Base-by-base conservation (phyloP, 257 asterid genomes). In the Lithospermum erythrorhizon region DNA sequence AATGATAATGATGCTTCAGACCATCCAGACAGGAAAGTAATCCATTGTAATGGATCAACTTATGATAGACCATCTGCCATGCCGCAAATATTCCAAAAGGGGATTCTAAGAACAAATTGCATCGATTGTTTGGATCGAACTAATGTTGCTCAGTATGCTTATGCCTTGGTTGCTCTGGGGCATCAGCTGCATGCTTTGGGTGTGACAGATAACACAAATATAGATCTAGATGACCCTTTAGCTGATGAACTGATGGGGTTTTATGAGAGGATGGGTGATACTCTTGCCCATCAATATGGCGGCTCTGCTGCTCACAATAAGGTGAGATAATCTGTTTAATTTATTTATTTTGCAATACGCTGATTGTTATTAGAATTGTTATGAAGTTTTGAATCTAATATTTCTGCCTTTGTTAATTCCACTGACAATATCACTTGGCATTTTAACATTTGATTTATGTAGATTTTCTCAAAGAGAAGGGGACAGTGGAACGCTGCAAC, bases 241-340 rank as follows among this genome's bases (percentile, higher is more conserved):
- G 98, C 98, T 59, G 96, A 83, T 55, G 94, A 85, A 70, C 72
- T 90, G 66, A 90, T 90, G 98, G 77, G 84, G 18, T 78, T 82
- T 69, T 93, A 93, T 75, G 99, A 93, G 79, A 89, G 77, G 70
- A 93, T 93, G 99, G 99, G 99, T 55, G 99, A 93, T 72, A 93
- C 99, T 67, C 97, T 93, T 74, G 96, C 99, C 29, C 96, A 86
- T 73, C 99, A 93, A 27, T 93, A 93, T 66, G 97, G 97, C 68
- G 99, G 99, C 58, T 93, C 99, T 27, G 99, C 99, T 72, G 99
- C 99, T 69, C 99, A 93, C 82, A 93, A 93, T 76, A 93, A 93
- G 94, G 99, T 82, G 69, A 75, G 71, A 13, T 67, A 65, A 72
- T 70, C 65, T 35, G 45, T 35, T 7, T 9, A 10, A 35, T 8